Base-by-base conservation (phyloP, 2,329 filamentous ascomycete species). In the Aspergillus texensis region DNA sequence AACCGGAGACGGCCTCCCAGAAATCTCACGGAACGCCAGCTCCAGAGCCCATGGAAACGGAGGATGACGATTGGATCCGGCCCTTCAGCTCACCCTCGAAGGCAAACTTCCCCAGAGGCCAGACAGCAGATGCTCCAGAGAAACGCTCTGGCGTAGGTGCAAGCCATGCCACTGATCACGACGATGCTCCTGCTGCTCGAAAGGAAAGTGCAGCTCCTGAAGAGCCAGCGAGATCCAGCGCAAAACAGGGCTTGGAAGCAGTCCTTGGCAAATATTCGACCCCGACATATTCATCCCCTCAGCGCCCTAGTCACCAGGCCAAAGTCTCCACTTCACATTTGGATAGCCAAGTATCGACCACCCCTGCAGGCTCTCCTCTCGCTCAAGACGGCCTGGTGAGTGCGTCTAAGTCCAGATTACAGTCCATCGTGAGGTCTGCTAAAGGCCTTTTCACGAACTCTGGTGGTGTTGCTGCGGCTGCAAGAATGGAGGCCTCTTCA, bases 391-490 rank as follows among this genome's bases (percentile, higher is more conserved):
- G 91, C 63, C 93, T 93, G 6, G 79, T 97, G 63, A 97, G 94
- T 77, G 93, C 95, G 58, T 94, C 95, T 32, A 98, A 97, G 80
- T 92, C 91, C 73, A 96, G 93, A 75, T 83, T 98, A 55, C 96
- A 94, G 54, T 96, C 94, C 11, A 93, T 97, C 64, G 83, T 97
- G 70, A 94, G 93, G 78, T 91, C 90, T 61, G 95, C 94, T 4
- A 94, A 91, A 76, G 92, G 90, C 16, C 86, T 97, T 56, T 89
- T 97, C 66, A 92, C 90, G 21, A 96, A 91, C 69, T 94, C 85
- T 65, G 87, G 84, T 63, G 82, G 84, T 52, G 77, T 84, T 14
- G 86, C 86, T 65, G 85, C 85, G 53, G 84, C 87, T 52, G 84
- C 84, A 3, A 88, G 85, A 68, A 74, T 87, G 64, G 86, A 89